Base-by-base conservation (phyloP, 129 eudicot species). In the Oenanthe sinensis region DNA sequence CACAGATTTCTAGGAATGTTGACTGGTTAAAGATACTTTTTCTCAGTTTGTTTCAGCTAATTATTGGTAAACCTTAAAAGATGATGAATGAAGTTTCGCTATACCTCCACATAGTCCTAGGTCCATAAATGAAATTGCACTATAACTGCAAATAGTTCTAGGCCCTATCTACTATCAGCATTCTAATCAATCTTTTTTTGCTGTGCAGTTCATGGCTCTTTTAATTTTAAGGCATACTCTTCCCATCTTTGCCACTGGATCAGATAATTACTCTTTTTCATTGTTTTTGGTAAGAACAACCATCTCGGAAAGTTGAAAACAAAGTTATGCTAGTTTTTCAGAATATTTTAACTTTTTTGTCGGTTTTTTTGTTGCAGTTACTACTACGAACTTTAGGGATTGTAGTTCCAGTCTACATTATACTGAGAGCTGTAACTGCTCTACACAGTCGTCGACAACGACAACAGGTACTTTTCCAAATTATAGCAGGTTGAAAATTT, bases 181-280 rank as follows among this genome's bases (percentile, higher is more conserved):
- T 52, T 52, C 62, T 52, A 22, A 6, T 19, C 24, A 1, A 5
- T 50, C 17, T 40, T 77, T 33, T 43, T 62, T 22, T 37, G 39
- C 2, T 78, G 11, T 84, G 87, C 91, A 93, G 98, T 89, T 93
- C 79, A 86, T 91, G 91, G 79, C 90, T 75, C 89, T 93, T 37
- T 72, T 93, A 36, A 80, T 93, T 30, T 74, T 91, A 76, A 88
- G 96, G 81, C 95, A 93, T 73, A 82, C 91, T 28, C 85, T 89
- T 16, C 98, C 97, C 1, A 72, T 89, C 78, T 81, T 93, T 71
- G 88, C 82, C 69, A 86, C 78, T 71, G 93, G 92, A 82, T 87
- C 80, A 30, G 88, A 82, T 52, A 76, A 72, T 77, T 93, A 87
- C 80, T 85, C 92, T 46, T 80, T 91, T 82, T 85, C 91, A 6